These are phyloP conservation scores for Calonectria leucothoes DNA, from an alignment of 2,329 filamentous ascomycete species.

Conservation along the genomic window DNA sequence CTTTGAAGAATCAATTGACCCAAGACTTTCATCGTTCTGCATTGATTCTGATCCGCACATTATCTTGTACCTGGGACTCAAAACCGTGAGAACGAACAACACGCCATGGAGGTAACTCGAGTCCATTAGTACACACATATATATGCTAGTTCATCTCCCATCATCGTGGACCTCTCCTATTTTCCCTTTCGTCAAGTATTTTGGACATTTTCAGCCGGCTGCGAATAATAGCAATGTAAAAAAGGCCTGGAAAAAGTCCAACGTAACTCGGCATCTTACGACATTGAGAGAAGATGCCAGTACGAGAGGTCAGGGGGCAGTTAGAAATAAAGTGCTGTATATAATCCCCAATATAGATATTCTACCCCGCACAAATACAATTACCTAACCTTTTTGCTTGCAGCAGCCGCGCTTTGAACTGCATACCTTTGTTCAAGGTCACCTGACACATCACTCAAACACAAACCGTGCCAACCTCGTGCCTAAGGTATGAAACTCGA, in stretches of 20 bases:
- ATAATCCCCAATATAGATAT: not conserved
- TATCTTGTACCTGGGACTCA: not conserved
- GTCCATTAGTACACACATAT: too few relatives aligned
- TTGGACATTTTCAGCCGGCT: too few relatives aligned
- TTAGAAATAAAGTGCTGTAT: too few relatives aligned
- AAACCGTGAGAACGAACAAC: not conserved
- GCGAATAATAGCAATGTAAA: too few relatives aligned
- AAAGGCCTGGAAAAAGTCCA: too few relatives aligned
- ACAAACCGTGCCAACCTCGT: not conserved
- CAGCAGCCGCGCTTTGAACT: not conserved
- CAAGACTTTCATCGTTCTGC: not conserved
- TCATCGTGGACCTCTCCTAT: too few relatives aligned
- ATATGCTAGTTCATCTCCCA: too few relatives aligned
- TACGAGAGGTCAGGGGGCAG: too few relatives aligned
- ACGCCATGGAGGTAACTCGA: too few relatives aligned
- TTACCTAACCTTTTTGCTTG: not conserved
- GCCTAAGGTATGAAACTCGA: not conserved
- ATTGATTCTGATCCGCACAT: not conserved
- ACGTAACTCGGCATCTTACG: too few relatives aligned
- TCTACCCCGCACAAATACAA: not conserved
- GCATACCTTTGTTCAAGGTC: not conserved
- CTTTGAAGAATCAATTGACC: not conserved
- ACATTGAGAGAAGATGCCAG: too few relatives aligned
- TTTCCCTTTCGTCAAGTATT: too few relatives aligned
- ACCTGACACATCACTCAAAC: not conserved